Base-by-base conservation (phyloP, 2,329 filamentous ascomycete species). In the Cladosporium sp. region DNA sequence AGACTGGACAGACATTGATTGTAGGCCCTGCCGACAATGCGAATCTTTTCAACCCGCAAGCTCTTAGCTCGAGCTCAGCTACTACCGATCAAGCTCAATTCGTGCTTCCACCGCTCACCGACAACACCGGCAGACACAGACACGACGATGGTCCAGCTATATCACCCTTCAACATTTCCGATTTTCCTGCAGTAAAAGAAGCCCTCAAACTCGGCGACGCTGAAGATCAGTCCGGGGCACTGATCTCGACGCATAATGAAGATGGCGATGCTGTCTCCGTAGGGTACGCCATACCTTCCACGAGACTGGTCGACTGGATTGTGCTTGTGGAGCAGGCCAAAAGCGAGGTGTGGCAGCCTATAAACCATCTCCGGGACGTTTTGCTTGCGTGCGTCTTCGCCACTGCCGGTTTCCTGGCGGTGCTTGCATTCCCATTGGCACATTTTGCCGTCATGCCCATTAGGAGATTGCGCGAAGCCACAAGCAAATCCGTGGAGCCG, bases 371-470 rank as follows among this genome's bases (percentile, higher is more conserved):
- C n/a, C 82, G 87, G 16, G 83, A 85, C 41, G 88, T 95, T 43
- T 78, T 96, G 1, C 69, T 95, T 2, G 88, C 82, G 4, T 95
- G 88, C 54, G 86, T 95, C 0, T 94, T 95, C 64, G 88, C 86
- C 1, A 92, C 89, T 0, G 78, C 84, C 11, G 90, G 58, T 0
- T 75, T 85, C 4, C 79, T 94, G 45, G 65, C 90, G 3, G 54
- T 94, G 7, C 65, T 94, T 1, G 77, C 88, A 2, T 78, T 91
- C 32, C 88, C 90, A 0, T 82, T 90, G 32, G 88, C 90, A 1
- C 90, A 95, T 63, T 80, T 86, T 53, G 86, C 86, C 42, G 88
- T 93, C 40, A 74, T 83, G 57, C 91, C 91, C 0, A 95, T 95
- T 56, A 75, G 85, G 43, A 77, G 85, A 55, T 72, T 95, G 33